Evolutionary conservation across 768 basidiomycete genomes (phyloP).

Genomic region (Chlorophyllum brunneum): DNA sequence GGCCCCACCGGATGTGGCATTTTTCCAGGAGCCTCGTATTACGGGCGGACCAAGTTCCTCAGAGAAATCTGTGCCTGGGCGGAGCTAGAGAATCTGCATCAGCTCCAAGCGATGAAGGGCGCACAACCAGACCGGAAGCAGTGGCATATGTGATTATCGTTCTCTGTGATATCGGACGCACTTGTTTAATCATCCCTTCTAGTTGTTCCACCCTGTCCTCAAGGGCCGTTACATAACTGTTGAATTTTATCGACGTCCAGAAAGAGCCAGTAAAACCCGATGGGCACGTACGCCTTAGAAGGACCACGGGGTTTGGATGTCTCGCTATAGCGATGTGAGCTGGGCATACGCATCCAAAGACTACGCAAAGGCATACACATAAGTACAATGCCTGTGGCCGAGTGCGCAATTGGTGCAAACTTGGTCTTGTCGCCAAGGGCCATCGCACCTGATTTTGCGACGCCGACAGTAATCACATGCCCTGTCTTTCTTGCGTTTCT

Average conservation of each 20-base stretch:
- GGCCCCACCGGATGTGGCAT: constrained; percentile 13
- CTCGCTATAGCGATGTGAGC: constrained; percentile 36
- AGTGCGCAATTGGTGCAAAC: constrained; percentile 57
- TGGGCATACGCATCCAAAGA: neutral
- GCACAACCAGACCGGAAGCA: neutral
- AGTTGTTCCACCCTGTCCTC: constrained; percentile 58
- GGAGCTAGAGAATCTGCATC: constrained; percentile 41
- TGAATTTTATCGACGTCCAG: neutral
- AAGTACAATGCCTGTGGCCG: constrained; percentile 51
- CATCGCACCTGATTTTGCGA: constrained; percentile 60
- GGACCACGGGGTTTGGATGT: constrained; percentile 63
- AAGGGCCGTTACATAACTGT: constrained; percentile 53
- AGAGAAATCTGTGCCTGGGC: constrained; percentile 58
- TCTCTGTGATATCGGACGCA: constrained; percentile 16
- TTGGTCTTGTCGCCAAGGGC: constrained; percentile 45
- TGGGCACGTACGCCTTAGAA: constrained; percentile 55
- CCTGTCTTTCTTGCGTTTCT: constrained; percentile 47
- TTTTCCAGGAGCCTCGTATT: constrained; percentile 62
- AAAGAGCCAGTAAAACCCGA: neutral
- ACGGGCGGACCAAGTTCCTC: constrained; percentile 60
- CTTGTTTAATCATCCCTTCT: constrained; percentile 50
- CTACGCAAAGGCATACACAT: constrained; percentile 37
- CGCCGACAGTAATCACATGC: constrained; percentile 60
- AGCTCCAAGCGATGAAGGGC: neutral
- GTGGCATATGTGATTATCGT: too few relatives aligned